Evolutionary conservation across 2,329 filamentous ascomycete species (phyloP).

Genomic region (Scedosporium boydii): DNA sequence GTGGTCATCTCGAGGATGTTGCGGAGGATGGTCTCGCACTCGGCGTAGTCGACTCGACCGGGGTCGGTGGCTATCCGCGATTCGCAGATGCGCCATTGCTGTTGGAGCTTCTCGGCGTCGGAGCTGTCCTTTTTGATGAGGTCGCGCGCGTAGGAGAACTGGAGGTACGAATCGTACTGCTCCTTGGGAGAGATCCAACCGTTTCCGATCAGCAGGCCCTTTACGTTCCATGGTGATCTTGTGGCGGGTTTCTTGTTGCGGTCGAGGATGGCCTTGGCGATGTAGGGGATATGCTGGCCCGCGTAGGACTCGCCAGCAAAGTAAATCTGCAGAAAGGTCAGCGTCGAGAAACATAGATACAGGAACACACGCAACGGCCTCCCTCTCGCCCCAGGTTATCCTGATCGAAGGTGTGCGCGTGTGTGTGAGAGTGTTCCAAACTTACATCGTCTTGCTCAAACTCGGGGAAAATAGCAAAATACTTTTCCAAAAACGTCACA

Average conservation of each 20-base stretch:
- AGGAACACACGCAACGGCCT: background rate
- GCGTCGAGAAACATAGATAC: slow-evolving; percentile 5
- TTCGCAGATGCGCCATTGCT: slow-evolving; percentile 59
- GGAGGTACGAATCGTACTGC: slow-evolving; percentile 82
- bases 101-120: slow-evolving; percentile 55
- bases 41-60: slow-evolving; percentile 51
- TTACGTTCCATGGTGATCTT: slow-evolving; percentile 60
- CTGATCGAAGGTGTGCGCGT: background rate
- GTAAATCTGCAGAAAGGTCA: slow-evolving; percentile 58
- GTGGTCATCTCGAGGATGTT: slow-evolving; percentile 59
- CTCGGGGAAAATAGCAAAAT: slow-evolving; percentile 82
- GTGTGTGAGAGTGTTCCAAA: background rate
- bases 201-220: slow-evolving; percentile 87
- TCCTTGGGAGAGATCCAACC: slow-evolving; percentile 90
- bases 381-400: background rate
- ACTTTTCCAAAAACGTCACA: slow-evolving; percentile 80
- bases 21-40: slow-evolving; percentile 71
- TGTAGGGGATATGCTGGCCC: slow-evolving; percentile 94
- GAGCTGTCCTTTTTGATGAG: slow-evolving; percentile 61
- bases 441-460: slow-evolving; percentile 82
- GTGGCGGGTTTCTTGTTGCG: slow-evolving; percentile 54
- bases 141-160: slow-evolving; percentile 68
- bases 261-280: slow-evolving; percentile 80
- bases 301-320: slow-evolving; percentile 91
- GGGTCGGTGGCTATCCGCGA: slow-evolving; percentile 41